Conservation (phyloP, 768 basidiomycete genomes). For the Hypholoma sublateritium region DNA sequence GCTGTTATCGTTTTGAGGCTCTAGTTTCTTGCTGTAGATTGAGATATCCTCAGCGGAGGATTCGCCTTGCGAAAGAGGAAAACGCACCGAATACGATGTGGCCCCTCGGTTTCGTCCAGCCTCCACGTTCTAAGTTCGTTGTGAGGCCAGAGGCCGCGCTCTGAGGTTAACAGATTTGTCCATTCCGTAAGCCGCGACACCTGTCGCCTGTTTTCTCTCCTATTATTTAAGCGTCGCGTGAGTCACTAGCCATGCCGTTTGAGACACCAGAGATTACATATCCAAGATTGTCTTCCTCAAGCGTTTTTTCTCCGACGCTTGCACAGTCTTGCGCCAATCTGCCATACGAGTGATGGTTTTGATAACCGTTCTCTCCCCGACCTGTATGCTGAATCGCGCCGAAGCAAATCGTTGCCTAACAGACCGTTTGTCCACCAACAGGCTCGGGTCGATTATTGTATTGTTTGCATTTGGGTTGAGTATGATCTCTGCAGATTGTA, state of each 20-base stretch:
- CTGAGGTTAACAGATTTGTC: slow-evolving; percentile 61
- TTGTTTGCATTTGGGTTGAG: slow-evolving; percentile 49
- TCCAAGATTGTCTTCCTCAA: slow-evolving; percentile 73
- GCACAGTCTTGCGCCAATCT: slow-evolving; percentile 74
- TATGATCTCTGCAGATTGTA: slow-evolving; percentile 52
- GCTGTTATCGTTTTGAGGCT: slow-evolving; percentile 54
- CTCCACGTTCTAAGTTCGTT: slow-evolving; percentile 60
- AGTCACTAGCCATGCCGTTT: not conserved
- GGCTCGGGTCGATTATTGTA: slow-evolving; percentile 50
- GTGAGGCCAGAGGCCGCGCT: slow-evolving; percentile 82
- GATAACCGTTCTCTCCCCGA: slow-evolving; percentile 60
- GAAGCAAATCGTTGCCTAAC: slow-evolving; percentile 54
- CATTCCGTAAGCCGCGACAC: slow-evolving; percentile 60
- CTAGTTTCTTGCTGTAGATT: slow-evolving; percentile 67
- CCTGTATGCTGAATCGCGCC: slow-evolving; percentile 58
- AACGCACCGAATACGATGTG: slow-evolving; percentile 74
- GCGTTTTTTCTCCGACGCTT: slow-evolving; percentile 68
- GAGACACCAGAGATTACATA: slow-evolving; percentile 42
- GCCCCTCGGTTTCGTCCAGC: slow-evolving; percentile 91
- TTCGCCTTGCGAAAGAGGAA: not conserved
- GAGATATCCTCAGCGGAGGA: not conserved
- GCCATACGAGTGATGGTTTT: slow-evolving; percentile 63
- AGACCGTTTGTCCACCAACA: slow-evolving; percentile 52
- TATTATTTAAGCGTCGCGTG: slow-evolving; percentile 28
- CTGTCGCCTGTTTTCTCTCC: slow-evolving; percentile 78